These are phyloP conservation scores for Kwoniella shandongensis DNA, from an alignment of 768 basidiomycete species.

Conservation along the genomic window DNA sequence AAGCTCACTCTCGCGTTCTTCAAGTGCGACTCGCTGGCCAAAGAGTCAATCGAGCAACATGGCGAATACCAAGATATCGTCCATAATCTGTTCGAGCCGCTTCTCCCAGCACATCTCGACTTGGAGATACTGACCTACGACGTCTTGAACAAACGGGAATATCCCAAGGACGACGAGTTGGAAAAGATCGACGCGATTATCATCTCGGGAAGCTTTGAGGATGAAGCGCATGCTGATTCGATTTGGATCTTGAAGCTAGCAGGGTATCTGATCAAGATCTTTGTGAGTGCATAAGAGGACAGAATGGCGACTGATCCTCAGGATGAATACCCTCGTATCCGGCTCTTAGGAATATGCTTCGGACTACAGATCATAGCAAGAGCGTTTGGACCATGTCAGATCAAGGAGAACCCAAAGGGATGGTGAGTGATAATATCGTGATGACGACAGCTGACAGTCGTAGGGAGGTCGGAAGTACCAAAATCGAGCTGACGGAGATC, in stretches of 20 bases:
- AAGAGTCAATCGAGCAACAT: slow-evolving; percentile 28
- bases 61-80: slow-evolving; percentile 41
- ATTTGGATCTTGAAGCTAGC: slow-evolving; percentile 41
- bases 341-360: slow-evolving; percentile 42
- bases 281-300: slow-evolving; percentile 15
- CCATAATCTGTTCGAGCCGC: slow-evolving; percentile 42
- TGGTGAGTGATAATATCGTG: slow-evolving; percentile 20
- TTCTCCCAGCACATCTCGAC: slow-evolving; percentile 27
- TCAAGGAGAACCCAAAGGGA: slow-evolving; percentile 37
- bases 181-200: slow-evolving; percentile 35
- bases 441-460: not conserved
- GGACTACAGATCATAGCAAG: slow-evolving; percentile 40
- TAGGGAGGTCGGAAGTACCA: slow-evolving; percentile 43
- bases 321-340: slow-evolving; percentile 36
- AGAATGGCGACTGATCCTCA: slow-evolving; percentile 3
- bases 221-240: slow-evolving; percentile 37
- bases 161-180: slow-evolving; percentile 38
- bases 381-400: slow-evolving; percentile 35
- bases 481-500: slow-evolving; percentile 35
- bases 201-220: slow-evolving; percentile 41
- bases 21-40: slow-evolving; percentile 35
- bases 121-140: slow-evolving; percentile 34
- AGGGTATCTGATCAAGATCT: slow-evolving; percentile 38
- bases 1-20: slow-evolving; percentile 37
- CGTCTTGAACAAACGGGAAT: slow-evolving; percentile 34